A percentile compares a stretch with the other conserved stretches of the same genome.
These are phyloP conservation scores for Polyplosphaeria fusca DNA, from an alignment of 495 filamentous ascomycete species.

Conservation along the genomic window DNA sequence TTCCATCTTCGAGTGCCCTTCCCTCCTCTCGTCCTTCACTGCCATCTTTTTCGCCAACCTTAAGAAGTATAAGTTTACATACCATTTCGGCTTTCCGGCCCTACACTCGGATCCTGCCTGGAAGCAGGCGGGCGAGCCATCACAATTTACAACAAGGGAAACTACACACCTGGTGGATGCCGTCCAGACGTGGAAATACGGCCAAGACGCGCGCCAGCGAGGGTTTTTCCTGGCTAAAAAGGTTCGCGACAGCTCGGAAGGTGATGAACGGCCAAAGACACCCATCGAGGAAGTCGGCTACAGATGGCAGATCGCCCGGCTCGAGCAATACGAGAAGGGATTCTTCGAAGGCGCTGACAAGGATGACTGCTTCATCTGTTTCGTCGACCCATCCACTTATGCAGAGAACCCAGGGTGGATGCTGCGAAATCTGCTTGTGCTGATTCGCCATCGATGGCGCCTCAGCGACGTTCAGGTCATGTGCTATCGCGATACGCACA, in stretches of 20 bases:
- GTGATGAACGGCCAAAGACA: conserved; percentile 38
- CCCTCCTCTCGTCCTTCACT: conserved; percentile 79
- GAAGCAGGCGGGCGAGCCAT: conserved; percentile 46
- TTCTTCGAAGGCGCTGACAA: conserved; percentile 72
- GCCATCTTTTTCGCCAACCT: conserved; percentile 93
- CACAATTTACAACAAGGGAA: conserved; percentile 60
- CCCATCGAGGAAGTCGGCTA: conserved; percentile 52
- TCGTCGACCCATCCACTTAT: conserved; percentile 91
- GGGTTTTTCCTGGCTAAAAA: conserved; percentile 93
- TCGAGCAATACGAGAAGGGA: conserved; percentile 75
- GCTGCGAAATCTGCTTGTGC: conserved; percentile 80
- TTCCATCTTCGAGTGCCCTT: conserved; percentile 90
- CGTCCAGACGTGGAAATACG: conserved; percentile 82
- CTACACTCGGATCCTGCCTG: conserved; percentile 83
- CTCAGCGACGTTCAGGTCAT: conserved; percentile 76
- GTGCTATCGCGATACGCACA: conserved; percentile 82
- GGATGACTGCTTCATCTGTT: conserved; percentile 74
- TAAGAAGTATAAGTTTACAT: conserved; percentile 91
- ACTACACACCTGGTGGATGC: conserved; percentile 70
- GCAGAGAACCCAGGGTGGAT: conserved; percentile 84
- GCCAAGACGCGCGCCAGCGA: conserved; percentile 72
- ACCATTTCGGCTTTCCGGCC: conserved; percentile 93
- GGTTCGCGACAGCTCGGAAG: conserved; percentile 39
- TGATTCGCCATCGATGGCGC: conserved; percentile 78
- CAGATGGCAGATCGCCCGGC: conserved; percentile 69